Base-by-base conservation (phyloP, 2,329 filamentous ascomycete genomes). In the Penicillium nordicum region DNA sequence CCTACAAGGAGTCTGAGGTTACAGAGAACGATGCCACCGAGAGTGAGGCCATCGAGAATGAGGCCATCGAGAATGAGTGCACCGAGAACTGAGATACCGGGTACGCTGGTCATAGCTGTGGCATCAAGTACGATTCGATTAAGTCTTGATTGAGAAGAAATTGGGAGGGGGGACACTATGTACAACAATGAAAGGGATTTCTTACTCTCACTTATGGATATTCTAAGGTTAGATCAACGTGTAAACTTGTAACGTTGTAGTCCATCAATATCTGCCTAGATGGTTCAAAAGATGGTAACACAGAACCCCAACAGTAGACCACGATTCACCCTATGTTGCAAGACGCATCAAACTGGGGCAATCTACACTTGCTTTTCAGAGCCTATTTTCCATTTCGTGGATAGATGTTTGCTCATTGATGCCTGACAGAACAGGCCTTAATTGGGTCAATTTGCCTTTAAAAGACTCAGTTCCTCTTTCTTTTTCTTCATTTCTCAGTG, bases 141-240 rank as follows among this genome's bases (percentile, higher is more conserved):
- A 1, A 25, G 25, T 1, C 5, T 32, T 32, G 5, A 32, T 32
- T 18, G 2, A 14, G n/a, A 45, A 8, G 27, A 9, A 2, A 3
- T 1, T 1, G 5, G 14, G 23, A 3, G 3, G n/a, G 4, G 2
- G 0, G 1, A 9, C 23, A 7, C 23, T 1, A 21, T 25, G 18
- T 3, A 43, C 1, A 43, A 11, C 27, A 32, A 45, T 2, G 11
- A 2, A 5, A 21, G 2, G 2, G 12, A 21, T 14, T 4, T 21
- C 27, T 30, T 18, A 30, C 16, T 30, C n/a, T 18, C 27, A 30
- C n/a, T 8, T 18, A n/a, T n/a, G n/a, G n/a, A n/a, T 27, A 4
- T 10, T 2, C 12, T 0, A 42, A 5, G 7, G 8, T n/a, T 5
- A 43, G 16, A 44, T 44, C 5, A 18, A 18, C 14, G 5, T 12